A percentile compares a stretch with the other conserved stretches of the same genome.
phyloP scores from a whole-genome alignment of 164 flowering plant species.

The Piper longum region DNA sequence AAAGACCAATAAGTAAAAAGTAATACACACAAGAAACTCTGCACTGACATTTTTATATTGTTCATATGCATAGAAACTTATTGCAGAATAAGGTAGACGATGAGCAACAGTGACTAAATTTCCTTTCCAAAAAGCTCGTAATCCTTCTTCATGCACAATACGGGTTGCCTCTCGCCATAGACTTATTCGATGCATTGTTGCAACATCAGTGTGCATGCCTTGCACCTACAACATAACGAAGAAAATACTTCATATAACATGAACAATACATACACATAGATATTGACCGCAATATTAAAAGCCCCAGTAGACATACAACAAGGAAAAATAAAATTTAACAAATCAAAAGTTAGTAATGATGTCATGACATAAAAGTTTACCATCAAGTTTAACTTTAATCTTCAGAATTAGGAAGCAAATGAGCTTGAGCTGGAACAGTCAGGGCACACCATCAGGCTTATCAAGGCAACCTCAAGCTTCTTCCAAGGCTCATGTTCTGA shows the following conservation, averaged over 20 bases:
- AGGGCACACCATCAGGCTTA: not conserved
- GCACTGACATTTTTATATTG: constrained; percentile 53
- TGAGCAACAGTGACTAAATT: constrained; percentile 75
- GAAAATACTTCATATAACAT: not conserved
- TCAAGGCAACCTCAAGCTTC: not conserved
- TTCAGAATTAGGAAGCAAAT: not conserved
- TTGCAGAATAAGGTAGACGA: constrained; percentile 78
- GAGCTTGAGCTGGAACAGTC: not conserved
- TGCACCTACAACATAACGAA: constrained; percentile 34
- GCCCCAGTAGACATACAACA: not conserved
- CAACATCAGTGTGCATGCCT: constrained; percentile 76
- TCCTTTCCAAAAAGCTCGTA: constrained; percentile 84
- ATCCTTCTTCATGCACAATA: constrained; percentile 58
- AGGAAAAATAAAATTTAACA: not conserved
- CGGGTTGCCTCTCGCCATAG: constrained; percentile 78
- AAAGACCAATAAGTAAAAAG: not conserved
- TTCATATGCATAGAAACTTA: constrained; percentile 69
- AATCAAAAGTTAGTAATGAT: not conserved
- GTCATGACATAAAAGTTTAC: not conserved
- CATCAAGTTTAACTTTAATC: not conserved
- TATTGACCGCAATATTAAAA: not conserved
- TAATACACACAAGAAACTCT: not conserved
- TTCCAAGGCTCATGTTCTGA: not conserved
- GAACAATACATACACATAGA: not conserved
- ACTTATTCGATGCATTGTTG: constrained; percentile 42